phyloP scores from a whole-genome alignment of 176 grass and related monocot genomes.

The Luzula sylvatica region DNA sequence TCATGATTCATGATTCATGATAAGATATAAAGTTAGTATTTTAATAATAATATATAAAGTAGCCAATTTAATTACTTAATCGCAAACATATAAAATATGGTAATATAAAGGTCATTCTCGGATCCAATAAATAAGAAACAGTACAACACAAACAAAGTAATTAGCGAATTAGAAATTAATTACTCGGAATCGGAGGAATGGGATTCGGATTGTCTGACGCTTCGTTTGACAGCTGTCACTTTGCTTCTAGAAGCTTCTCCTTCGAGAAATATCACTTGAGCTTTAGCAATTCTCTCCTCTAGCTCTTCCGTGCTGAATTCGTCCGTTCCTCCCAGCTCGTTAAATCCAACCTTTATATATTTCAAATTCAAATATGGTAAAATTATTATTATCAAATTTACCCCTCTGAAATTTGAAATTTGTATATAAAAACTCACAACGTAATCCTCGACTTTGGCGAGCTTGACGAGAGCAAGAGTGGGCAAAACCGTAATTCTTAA shows the following conservation, averaged over 20 bases:
- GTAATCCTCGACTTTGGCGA: slow-evolving; percentile 85
- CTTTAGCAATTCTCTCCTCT: slow-evolving; percentile 66
- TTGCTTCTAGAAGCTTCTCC: slow-evolving; percentile 57
- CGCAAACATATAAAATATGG: too few relatives aligned
- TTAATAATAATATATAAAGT: too few relatives aligned
- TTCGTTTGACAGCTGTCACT: slow-evolving; percentile 31
- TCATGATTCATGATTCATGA: too few relatives aligned
- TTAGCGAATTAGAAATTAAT: not conserved
- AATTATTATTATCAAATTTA: too few relatives aligned
- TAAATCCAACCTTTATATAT: slow-evolving; percentile 94
- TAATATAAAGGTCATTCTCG: too few relatives aligned
- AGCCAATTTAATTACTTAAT: too few relatives aligned
- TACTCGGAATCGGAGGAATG: slow-evolving; percentile 81
- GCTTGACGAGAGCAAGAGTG: slow-evolving; percentile 83
- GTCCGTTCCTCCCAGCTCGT: slow-evolving; percentile 90
- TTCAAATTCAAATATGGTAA: too few relatives aligned
- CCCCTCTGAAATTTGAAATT: too few relatives aligned
- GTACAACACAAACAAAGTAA: too few relatives aligned
- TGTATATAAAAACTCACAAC: slow-evolving; percentile 79
- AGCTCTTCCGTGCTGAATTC: slow-evolving; percentile 71
- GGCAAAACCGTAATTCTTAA: slow-evolving; percentile 75
- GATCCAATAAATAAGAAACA: too few relatives aligned
- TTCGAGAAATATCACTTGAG: slow-evolving; percentile 63
- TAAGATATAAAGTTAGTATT: slow-evolving; percentile 21
- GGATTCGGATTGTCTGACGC: slow-evolving; percentile 48